Base-by-base conservation (phyloP, 1,139 yeast species). In the Blastobotrys proliferans region DNA sequence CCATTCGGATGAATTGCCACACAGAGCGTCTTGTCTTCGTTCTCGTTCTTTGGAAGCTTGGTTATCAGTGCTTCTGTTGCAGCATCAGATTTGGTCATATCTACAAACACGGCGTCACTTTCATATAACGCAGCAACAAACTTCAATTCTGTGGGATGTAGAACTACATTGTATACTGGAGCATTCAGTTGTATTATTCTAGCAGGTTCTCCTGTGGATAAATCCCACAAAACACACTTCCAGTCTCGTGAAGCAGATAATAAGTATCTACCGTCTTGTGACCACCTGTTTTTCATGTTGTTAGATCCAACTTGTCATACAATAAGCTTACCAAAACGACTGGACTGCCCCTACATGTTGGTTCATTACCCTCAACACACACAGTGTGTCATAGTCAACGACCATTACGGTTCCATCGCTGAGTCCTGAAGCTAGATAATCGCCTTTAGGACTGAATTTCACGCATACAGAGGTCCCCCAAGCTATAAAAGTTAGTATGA, bases 371-470 rank as follows among this genome's bases (percentile, higher is more conserved):
- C 72, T 68, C 0, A 82, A 73, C 10, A 79, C 74, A 18, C 79
- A 74, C 43, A 77, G 68, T 1, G 90, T 78, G 60, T 80, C 85
- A 53, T 80, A 73, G 61, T 90, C 97, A 56, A 83, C 83, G 20
- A 90, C 77, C 14, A 83, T 74, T 4, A 90, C 78, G 1, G 83
- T 70, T 1, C 98, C 98, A 60, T 83, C 85, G 17, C 78, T 70
- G 33, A 84, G 70, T 0, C 98, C 98, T 2, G 86, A 77, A 1
- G 97, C 97, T 2, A 90, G 66, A 58, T 90, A 90, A 60, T 87
- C 95, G 3, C 97, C 97, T 42, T 78, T 77, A 11, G 74, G 68
- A 54, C 79, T 85, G 68, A 82, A 86, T 56, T 77, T 78, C 37
- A 90, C 73, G 43, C 80, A 77, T 6, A 87, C 84, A 1, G 95